Percentiles rank a stretch among this genome's conserved stretches.
phyloP scores from a whole-genome alignment of 805 yeast species.

The Debaryomyces tyrocola region DNA sequence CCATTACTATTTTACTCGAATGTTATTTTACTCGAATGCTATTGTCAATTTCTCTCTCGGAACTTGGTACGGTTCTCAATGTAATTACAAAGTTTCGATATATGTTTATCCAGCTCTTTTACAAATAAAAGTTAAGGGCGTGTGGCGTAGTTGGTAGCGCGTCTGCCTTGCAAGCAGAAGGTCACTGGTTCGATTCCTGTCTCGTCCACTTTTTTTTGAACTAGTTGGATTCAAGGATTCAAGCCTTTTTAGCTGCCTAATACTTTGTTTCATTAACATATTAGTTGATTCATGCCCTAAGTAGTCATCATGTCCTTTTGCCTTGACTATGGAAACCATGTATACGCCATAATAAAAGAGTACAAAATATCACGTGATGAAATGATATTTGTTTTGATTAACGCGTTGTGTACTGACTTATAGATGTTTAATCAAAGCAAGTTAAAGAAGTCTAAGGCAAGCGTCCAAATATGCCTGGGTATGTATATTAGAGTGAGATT shows the following conservation, averaged over 20 bases:
- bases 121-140: conserved; percentile 42
- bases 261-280: too few species aligned
- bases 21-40: too few species aligned
- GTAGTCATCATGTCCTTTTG: too few species aligned
- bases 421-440: not conserved
- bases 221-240: too few species aligned
- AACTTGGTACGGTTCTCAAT: too few species aligned
- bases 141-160: conserved; percentile 82
- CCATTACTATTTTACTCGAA: too few species aligned
- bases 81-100: too few species aligned
- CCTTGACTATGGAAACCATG: too few species aligned
- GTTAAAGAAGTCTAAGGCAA: not conserved
- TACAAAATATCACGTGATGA: conserved; percentile 1
- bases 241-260: too few species aligned
- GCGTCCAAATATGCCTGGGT: conserved; percentile 19
- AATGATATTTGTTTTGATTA: not conserved
- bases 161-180: conserved; percentile 73
- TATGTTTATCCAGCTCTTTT: too few species aligned
- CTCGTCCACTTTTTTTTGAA: conserved; percentile 51
- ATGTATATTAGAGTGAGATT: conserved; percentile 7
- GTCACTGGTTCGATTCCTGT: conserved; percentile 75
- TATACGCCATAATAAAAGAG: too few species aligned
- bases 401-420: conserved; percentile 1
- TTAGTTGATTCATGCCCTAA: not conserved
- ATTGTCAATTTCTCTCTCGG: too few species aligned